Base-by-base conservation (phyloP, 257 asterid genomes). In the Nicotiana tabacum region DNA sequence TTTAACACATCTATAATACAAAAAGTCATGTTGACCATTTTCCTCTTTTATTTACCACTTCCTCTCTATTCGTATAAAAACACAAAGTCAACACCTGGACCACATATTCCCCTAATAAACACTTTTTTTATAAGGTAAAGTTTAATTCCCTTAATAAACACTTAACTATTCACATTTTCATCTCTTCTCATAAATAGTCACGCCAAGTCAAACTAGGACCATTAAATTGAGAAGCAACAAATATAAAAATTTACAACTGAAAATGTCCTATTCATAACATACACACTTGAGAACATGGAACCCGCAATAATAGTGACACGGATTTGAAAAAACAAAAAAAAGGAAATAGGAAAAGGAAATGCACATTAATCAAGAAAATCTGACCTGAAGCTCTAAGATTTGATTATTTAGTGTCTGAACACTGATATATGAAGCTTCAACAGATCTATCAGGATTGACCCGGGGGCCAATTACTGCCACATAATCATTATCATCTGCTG, bases 311-410 rank as follows among this genome's bases (percentile, higher is more conserved):
- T 24, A 48, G 79, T 21, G 35, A 27, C 9, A 76, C 27, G 43
- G 24, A 76, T 9, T 51, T 24, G 80, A 48, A 74, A 53, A 7
- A 24, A 48, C 79, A 48, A 48, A 72, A 74, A 12, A 13, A 13
- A 48, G 24, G 8, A 7, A 74, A 13, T 24, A 53, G 79, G 72
- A 24, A 77, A 85, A 43, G 53, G 69, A 9, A 76, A 65, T 35
- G 53, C 53, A 57, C 9, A 79, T 43, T 62, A 9, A 11, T 30
- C 33, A 55, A 61, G 37, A 17, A 57, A 86, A 82, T 64, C 21
- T 60, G 17, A 96, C 99, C 98, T 93, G 94, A 51, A 92, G 89
- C 87, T 93, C 97, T 90, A 86, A 83, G 82, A 96, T 93, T 84
- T 90, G 98, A 56, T 91, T 91, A 83, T 90, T 94, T 94, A 93